Evolutionary conservation across 2,329 filamentous ascomycete genomes (phyloP), one percentile per base, ranked within the genome.

Genomic region (Alternaria arbusti): DNA sequence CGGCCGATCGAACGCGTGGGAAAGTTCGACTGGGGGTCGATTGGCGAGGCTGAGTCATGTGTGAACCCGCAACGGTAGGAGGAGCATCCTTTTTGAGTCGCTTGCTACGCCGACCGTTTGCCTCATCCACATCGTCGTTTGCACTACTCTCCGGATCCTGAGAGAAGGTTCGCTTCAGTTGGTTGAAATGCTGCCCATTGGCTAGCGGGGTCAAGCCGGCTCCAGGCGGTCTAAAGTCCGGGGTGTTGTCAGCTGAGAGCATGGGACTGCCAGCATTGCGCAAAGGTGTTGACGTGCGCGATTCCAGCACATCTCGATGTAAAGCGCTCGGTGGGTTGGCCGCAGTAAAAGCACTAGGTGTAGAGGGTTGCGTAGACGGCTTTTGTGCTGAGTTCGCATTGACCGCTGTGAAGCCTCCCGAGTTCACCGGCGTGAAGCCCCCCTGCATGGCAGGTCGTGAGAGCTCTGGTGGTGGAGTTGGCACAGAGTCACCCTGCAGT

Each of bases 11-110:
- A 72, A 88, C 87, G 50, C 86, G 85, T 52, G 85, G 84, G 20
- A 66, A 67, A 85, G 63, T 89, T 84, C 70, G 74, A 66, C 88
- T 87, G 17, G 90, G 92, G 15, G 90, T 90, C 25, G 91, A 90
- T 60, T 95, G 93, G 57, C 95, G 92, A 76, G 97, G 94, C 74
- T 95, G 88, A 65, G 93, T 96, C 94, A 98, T 98, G 82, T 98
- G 94, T 56, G 95, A 98, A 58, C 96, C 96, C 68, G 94, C 94
- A 70, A 99, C 93, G 32, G 93, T 97, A 46, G 95, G 93, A 36
- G 86, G 84, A 46, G 81, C 81, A 77, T 88, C 84, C 85, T 96
- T 97, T 80, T 96, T 97, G 12, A 97, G 85, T 46, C 96, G 89
- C 83, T 99, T 99, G 80, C 94, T 97, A 61, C 95, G 90, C 66